Percentiles rank a stretch among this genome's conserved stretches.
Conservation (phyloP, 2,329 filamentous ascomycete genomes). For the Neofusicoccum cordaticola region DNA sequence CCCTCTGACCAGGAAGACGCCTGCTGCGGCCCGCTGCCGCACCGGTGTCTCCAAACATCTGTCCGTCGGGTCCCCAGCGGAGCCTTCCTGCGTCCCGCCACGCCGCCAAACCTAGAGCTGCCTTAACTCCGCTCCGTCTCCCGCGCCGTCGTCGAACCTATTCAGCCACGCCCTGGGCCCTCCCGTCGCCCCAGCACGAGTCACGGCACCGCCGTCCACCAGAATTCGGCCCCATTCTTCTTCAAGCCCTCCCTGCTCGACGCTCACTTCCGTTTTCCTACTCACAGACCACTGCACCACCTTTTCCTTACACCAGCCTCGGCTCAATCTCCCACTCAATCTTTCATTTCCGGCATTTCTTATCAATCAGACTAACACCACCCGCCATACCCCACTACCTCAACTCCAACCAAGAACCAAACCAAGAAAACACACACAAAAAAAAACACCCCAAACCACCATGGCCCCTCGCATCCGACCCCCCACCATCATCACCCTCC, state of each 20-base stretch:
- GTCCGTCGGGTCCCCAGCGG: background rate
- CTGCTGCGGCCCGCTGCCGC: background rate
- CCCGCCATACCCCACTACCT: too few species aligned
- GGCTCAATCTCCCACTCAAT: too few species aligned
- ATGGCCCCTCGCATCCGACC: background rate
- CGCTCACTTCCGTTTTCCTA: background rate
- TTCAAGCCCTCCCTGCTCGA: background rate
- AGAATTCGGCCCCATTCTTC: background rate
- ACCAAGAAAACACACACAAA: too few species aligned
- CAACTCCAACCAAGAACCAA: too few species aligned
- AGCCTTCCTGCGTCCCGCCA: background rate
- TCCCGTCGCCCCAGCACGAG: too few species aligned
- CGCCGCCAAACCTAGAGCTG: background rate
- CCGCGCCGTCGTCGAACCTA: background rate
- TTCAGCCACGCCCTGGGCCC: background rate
- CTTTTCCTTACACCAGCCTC: background rate
- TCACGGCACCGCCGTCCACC: too few species aligned
- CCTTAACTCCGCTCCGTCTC: background rate
- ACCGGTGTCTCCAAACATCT: background rate
- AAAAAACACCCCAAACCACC: too few species aligned
- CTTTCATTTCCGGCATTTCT: too few species aligned
- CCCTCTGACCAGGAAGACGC: background rate
- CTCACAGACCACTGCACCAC: background rate
- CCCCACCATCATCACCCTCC: background rate
- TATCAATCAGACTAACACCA: too few species aligned